Percentiles rank a stretch among this genome's conserved stretches.
These are phyloP conservation scores for Saccharomycopsis fibuligera DNA, from an alignment of 805 yeast species.

Conservation along the genomic window DNA sequence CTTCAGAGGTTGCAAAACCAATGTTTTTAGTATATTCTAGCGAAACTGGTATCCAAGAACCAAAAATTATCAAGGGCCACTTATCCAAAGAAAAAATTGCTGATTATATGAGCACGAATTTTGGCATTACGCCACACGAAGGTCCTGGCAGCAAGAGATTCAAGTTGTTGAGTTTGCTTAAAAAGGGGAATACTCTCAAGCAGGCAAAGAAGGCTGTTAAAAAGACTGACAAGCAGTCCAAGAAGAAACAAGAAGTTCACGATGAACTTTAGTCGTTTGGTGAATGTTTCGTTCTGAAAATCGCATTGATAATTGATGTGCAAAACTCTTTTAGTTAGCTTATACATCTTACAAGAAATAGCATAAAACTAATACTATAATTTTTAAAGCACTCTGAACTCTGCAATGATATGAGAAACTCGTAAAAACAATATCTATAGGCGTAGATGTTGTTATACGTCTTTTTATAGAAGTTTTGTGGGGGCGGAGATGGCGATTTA, in stretches of 20 bases:
- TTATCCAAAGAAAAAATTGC: slow-evolving; percentile 25
- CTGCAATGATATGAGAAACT: no score
- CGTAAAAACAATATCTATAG: no score
- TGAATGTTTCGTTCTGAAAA: no score
- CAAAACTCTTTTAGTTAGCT: no score
- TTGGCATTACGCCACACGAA: slow-evolving; percentile 25
- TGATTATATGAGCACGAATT: slow-evolving; percentile 23
- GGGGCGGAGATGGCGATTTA: not conserved
- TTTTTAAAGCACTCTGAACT: no score
- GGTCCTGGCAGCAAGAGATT: slow-evolving; percentile 29
- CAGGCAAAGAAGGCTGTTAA: slow-evolving; percentile 9
- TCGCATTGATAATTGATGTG: no score
- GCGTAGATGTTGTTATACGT: no score
- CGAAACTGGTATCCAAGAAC: slow-evolving; percentile 16
- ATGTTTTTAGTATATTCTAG: slow-evolving; percentile 7
- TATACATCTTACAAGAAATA: no score
- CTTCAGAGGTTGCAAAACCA: slow-evolving; percentile 11
- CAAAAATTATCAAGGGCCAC: slow-evolving; percentile 22
- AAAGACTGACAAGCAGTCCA: not conserved
- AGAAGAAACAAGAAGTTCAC: not conserved
- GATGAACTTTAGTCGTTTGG: slow-evolving; percentile 15
- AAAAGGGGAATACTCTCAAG: slow-evolving; percentile 22
- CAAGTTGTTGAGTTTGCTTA: slow-evolving; percentile 22
- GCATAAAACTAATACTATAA: no score
- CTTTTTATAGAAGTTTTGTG: no score